phyloP scores from a whole-genome alignment of 2,329 filamentous ascomycete species.

The Mollisiaceae sp. region DNA sequence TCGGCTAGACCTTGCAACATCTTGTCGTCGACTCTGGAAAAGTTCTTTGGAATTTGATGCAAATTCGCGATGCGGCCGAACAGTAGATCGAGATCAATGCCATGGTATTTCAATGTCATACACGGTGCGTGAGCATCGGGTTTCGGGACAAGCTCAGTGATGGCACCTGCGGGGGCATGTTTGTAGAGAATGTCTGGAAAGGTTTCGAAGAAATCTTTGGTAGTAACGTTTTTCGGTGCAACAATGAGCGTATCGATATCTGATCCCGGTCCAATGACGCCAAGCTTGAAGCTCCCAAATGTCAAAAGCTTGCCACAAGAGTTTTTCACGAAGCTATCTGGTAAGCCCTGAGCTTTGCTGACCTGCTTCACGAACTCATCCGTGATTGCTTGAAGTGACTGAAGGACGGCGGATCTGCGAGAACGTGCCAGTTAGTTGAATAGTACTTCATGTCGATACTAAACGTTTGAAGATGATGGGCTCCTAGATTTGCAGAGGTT shows the following conservation, averaged over 20 bases:
- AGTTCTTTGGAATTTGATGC: slow-evolving; percentile 71
- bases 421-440: not conserved
- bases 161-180: slow-evolving; percentile 77
- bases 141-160: slow-evolving; percentile 84
- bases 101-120: slow-evolving; percentile 92
- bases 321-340: slow-evolving; percentile 77
- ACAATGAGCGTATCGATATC: slow-evolving; percentile 98
- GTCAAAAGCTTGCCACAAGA: slow-evolving; percentile 94
- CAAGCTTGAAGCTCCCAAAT: slow-evolving; percentile 93
- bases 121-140: slow-evolving; percentile 94
- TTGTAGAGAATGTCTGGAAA: slow-evolving; percentile 82
- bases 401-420: slow-evolving; percentile 66
- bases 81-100: slow-evolving; percentile 94
- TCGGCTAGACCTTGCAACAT: slow-evolving; percentile 87
- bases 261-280: slow-evolving; percentile 92
- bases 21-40: slow-evolving; percentile 81
- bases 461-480: not conserved
- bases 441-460: slow-evolving; percentile 25
- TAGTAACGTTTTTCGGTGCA: slow-evolving; percentile 84
- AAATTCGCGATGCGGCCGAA: slow-evolving; percentile 76
- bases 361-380: slow-evolving; percentile 87
- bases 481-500: not conserved
- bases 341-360: slow-evolving; percentile 60
- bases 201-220: slow-evolving; percentile 89
- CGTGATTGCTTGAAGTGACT: slow-evolving; percentile 77